Percentiles rank a stretch among this genome's conserved stretches.
phyloP scores from a whole-genome alignment of 1,139 yeast genomes.

The Insectozyma bohioensis region DNA sequence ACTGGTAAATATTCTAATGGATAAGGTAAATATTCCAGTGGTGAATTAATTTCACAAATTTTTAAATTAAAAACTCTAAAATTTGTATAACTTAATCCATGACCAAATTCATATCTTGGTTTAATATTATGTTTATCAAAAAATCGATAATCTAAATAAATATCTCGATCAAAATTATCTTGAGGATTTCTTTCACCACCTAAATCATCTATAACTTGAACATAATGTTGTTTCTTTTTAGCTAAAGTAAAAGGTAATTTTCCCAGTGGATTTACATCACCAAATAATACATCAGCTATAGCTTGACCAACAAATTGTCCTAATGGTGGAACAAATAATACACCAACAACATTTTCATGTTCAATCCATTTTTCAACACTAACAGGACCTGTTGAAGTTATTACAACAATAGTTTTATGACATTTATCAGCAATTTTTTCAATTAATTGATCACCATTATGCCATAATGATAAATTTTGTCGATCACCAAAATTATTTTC shows the following conservation, averaged over 20 bases:
- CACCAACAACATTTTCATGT: constrained; percentile 56
- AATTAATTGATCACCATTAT: constrained; percentile 58
- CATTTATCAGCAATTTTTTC: constrained; percentile 47
- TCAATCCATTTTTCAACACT: constrained; percentile 61
- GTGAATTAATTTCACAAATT: constrained; percentile 42
- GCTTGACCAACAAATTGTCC: constrained; percentile 54
- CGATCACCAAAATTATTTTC: constrained; percentile 65
- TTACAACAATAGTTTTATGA: constrained; percentile 55
- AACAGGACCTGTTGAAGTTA: constrained; percentile 60
- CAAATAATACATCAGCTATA: constrained; percentile 48
- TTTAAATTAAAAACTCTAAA: constrained; percentile 42
- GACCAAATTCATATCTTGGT: constrained; percentile 64
- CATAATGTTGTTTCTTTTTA: constrained; percentile 52
- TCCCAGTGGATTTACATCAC: constrained; percentile 62
- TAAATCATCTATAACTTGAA: constrained; percentile 44
- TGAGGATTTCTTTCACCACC: constrained; percentile 42
- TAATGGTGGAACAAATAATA: constrained; percentile 54
- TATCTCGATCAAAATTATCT: constrained; percentile 50
- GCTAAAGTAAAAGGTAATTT: constrained; percentile 65
- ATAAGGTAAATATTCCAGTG: constrained; percentile 49
- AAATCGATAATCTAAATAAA: constrained; percentile 54
- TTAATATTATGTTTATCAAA: constrained; percentile 56
- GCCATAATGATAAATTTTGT: constrained; percentile 56
- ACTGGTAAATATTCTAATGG: constrained; percentile 50
- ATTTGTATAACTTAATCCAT: constrained; percentile 56